phyloP scores from a whole-genome alignment of 345 rosid genomes.

The Moringa oleifera region DNA sequence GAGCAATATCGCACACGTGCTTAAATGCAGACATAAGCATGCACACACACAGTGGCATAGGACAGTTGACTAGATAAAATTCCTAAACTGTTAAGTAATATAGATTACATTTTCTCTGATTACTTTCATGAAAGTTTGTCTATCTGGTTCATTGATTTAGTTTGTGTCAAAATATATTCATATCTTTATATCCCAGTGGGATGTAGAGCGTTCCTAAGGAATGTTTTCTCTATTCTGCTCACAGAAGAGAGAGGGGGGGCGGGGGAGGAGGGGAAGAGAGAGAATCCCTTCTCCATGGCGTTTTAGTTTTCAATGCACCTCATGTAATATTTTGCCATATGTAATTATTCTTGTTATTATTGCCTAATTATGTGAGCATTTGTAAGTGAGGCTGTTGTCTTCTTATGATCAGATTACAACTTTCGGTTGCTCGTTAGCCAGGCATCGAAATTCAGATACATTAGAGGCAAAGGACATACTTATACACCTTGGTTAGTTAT shows the following conservation, averaged over 20 bases:
- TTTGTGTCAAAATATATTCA: background rate
- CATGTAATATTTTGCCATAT: too few species aligned
- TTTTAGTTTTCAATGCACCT: background rate
- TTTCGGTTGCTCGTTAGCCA: slow-evolving; percentile 95
- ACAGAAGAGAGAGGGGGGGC: too few species aligned
- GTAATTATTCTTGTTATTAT: background rate
- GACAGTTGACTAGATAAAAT: background rate
- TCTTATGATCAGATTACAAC: slow-evolving; percentile 60
- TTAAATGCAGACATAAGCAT: background rate
- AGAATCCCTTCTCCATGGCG: too few species aligned
- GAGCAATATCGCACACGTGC: background rate
- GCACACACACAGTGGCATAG: background rate
- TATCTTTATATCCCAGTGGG: background rate
- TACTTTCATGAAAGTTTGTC: background rate
- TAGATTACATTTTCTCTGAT: background rate
- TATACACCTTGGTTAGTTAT: slow-evolving; percentile 82
- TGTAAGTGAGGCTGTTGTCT: background rate
- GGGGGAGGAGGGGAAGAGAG: too few species aligned
- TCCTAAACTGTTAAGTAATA: background rate
- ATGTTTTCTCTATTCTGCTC: too few species aligned
- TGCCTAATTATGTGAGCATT: background rate
- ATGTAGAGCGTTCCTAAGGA: too few species aligned
- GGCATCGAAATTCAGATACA: slow-evolving; percentile 86
- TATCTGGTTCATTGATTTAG: background rate
- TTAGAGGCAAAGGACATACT: slow-evolving; percentile 97